Conservation (phyloP, 1,284 basidiomycete species). For the Amylostereum areolatum region DNA sequence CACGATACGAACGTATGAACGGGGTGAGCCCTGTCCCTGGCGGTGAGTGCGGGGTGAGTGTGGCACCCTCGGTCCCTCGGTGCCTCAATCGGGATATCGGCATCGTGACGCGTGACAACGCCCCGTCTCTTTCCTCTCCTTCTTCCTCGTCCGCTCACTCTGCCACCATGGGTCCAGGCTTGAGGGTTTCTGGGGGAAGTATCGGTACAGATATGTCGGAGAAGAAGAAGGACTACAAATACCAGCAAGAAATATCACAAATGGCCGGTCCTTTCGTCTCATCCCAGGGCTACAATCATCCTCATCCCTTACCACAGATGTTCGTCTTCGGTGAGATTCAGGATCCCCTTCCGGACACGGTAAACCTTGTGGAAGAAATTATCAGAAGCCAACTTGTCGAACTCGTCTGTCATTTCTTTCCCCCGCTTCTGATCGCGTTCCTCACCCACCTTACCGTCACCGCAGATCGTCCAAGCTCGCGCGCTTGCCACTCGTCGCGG, state of each 20-base stretch:
- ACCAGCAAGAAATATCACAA: conserved; percentile 78
- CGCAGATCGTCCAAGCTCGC: conserved; percentile 86
- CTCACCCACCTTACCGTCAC: not conserved
- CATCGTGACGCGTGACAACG: not conserved
- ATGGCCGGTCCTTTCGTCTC: conserved; percentile 42
- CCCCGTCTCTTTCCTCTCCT: not conserved
- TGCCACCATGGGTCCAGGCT: not conserved
- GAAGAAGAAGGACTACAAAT: conserved; percentile 51
- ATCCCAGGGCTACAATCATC: not conserved
- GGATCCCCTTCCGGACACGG: conserved; percentile 83
- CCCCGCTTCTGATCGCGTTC: not conserved
- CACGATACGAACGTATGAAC: too few relatives aligned
- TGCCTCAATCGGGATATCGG: not conserved
- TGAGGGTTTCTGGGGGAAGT: not conserved
- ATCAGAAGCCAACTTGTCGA: conserved; percentile 92
- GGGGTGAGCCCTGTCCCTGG: not conserved
- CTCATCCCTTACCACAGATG: conserved; percentile 52
- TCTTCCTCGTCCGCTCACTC: not conserved
- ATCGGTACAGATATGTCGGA: not conserved
- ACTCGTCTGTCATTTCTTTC: conserved; percentile 51
- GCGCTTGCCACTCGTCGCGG: conserved; percentile 77
- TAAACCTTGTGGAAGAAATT: conserved; percentile 92
- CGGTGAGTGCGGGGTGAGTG: not conserved
- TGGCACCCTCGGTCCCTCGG: not conserved
- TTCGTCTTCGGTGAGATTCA: conserved; percentile 96